phyloP scores from a whole-genome alignment of 148 eudicot genomes.

The Euryodendron excelsum region DNA sequence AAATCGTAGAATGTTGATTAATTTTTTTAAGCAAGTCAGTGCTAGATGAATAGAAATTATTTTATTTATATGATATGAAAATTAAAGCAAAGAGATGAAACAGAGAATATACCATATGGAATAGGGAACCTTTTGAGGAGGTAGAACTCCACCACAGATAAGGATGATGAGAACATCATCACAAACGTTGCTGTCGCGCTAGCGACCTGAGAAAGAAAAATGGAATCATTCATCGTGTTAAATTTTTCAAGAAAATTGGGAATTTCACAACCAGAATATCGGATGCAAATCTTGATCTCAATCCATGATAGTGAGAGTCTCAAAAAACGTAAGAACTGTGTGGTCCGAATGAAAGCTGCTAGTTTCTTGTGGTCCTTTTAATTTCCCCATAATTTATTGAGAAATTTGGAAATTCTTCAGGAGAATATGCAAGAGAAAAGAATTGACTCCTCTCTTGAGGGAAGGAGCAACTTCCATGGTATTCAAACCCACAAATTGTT shows the following conservation, averaged over 20 bases:
- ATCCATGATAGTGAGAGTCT: not conserved
- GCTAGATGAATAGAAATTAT: not conserved
- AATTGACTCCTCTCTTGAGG: not conserved
- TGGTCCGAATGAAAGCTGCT: conserved; percentile 8
- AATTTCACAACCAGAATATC: not conserved
- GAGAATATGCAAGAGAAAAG: not conserved
- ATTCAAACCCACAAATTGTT: not conserved
- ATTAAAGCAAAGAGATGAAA: not conserved
- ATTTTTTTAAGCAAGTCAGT: not conserved
- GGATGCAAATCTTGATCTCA: not conserved
- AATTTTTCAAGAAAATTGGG: not conserved
- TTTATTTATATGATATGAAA: not conserved
- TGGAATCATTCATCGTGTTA: not conserved
- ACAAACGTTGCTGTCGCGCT: conserved; percentile 98
- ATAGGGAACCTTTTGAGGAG: conserved; percentile 86
- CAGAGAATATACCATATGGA: conserved; percentile 55
- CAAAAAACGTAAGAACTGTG: not conserved
- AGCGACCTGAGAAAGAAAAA: conserved; percentile 54
- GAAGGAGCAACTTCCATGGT: not conserved
- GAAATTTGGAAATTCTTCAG: not conserved
- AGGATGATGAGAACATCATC: conserved; percentile 91
- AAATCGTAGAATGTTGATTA: not conserved
- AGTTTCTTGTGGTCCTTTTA: not conserved
- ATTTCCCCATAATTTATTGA: not conserved
- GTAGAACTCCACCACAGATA: conserved; percentile 96